phyloP scores from a whole-genome alignment of 106 monocot species.

The Alisma plantagoaquatica region DNA sequence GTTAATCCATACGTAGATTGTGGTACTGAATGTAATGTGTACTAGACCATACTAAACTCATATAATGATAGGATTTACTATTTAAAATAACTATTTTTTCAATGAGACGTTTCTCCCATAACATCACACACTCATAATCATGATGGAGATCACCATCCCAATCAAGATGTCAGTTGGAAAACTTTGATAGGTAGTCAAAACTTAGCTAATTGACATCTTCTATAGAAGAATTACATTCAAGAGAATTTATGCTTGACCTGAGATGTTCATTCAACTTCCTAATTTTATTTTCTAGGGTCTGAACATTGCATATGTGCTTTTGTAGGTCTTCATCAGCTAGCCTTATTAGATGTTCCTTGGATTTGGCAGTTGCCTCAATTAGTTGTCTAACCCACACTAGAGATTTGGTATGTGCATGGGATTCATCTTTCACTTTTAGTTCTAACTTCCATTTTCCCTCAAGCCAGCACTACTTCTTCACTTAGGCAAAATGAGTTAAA shows the following conservation, averaged over 20 bases:
- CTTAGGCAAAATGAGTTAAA: too few species aligned
- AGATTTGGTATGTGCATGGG: constrained; percentile 13
- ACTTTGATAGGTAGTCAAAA: not conserved
- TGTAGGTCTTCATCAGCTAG: constrained; percentile 54
- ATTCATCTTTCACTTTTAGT: constrained; percentile 34
- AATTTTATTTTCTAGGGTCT: constrained; percentile 44
- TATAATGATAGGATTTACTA: too few species aligned
- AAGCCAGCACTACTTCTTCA: too few species aligned
- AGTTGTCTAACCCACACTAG: constrained; percentile 36
- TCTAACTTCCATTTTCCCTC: constrained; percentile 47
- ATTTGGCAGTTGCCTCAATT: constrained; percentile 36
- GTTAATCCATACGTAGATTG: too few species aligned
- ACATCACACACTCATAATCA: constrained; percentile 63
- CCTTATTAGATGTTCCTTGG: constrained; percentile 35
- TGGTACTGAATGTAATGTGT: too few species aligned
- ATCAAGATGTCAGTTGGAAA: constrained; percentile 3
- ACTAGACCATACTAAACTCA: too few species aligned
- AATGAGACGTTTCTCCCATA: too few species aligned
- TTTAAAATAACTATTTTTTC: too few species aligned
- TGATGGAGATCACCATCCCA: constrained; percentile 34
- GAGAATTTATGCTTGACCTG: constrained; percentile 25
- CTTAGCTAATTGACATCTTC: constrained; percentile 9
- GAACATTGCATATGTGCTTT: constrained; percentile 34
- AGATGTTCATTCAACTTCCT: constrained; percentile 30
- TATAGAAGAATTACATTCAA: constrained; percentile 17